Percentiles rank a stretch among this genome's conserved stretches.
Evolutionary conservation across 2,329 filamentous ascomycete species (phyloP).

Genomic region (Aspergillus fumigatiaffinis): DNA sequence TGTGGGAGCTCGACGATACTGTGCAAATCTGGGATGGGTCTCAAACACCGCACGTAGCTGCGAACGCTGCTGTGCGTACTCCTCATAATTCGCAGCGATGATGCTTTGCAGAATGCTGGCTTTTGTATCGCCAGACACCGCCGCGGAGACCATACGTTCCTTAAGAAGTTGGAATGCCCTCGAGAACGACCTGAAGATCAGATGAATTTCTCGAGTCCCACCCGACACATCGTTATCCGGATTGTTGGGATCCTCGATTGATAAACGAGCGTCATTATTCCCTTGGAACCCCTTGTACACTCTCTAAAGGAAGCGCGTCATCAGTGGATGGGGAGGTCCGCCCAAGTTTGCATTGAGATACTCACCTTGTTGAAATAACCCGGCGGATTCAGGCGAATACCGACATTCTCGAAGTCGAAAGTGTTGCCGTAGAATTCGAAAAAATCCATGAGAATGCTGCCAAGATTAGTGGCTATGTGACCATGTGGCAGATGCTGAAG

Average conservation of each 20-base stretch:
- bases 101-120: conserved; percentile 67
- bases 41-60: conserved; percentile 56
- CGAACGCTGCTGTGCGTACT: conserved; percentile 66
- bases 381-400: conserved; percentile 73
- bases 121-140: conserved; percentile 16
- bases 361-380: conserved; percentile 71
- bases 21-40: conserved; percentile 33
- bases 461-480: conserved; percentile 66
- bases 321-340: background rate
- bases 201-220: conserved; percentile 67
- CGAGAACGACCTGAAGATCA: conserved; percentile 67
- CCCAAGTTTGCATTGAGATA: background rate
- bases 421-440: conserved; percentile 82
- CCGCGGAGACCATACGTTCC: conserved; percentile 49
- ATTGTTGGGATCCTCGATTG: conserved; percentile 90
- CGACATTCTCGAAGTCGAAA: conserved; percentile 66
- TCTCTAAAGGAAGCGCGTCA: conserved; percentile 14
- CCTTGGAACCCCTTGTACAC: conserved; percentile 47
- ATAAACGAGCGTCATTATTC: conserved; percentile 64
- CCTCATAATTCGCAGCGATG: conserved; percentile 73
- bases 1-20: conserved; percentile 21
- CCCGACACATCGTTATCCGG: conserved; percentile 83
- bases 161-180: conserved; percentile 58
- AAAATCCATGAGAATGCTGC: conserved; percentile 79
- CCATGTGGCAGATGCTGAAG: conserved; percentile 73